Evolutionary conservation across 768 basidiomycete species (phyloP).

Genomic region (Suillus decipiens): DNA sequence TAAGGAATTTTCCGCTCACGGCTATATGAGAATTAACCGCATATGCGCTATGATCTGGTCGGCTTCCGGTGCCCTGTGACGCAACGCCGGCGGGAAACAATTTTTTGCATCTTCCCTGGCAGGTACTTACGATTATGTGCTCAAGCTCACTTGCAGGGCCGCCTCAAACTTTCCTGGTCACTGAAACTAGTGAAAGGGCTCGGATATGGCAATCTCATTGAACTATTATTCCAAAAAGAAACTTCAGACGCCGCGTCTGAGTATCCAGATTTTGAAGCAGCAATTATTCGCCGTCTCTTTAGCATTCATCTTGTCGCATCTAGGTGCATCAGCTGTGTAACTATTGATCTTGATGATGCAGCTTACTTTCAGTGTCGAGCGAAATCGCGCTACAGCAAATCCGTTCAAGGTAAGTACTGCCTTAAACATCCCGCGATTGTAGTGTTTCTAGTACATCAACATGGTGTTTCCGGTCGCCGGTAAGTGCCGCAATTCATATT

Average conservation of each 20-base stretch:
- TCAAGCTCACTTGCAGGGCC: not conserved
- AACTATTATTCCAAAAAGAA: not conserved
- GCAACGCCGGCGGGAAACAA: constrained; percentile 8
- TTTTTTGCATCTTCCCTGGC: not conserved
- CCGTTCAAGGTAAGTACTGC: not conserved
- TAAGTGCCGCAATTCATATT: not conserved
- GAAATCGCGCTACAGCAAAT: not conserved
- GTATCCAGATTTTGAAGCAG: not conserved
- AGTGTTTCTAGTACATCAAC: not conserved
- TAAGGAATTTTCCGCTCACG: constrained; percentile 6
- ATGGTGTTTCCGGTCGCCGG: constrained; percentile 1
- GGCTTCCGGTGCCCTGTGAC: constrained; percentile 11
- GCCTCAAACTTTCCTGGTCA: not conserved
- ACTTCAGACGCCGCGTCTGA: not conserved
- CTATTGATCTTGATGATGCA: not conserved
- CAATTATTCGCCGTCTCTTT: not conserved
- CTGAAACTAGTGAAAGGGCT: not conserved
- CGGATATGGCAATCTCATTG: not conserved
- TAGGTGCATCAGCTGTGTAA: not conserved
- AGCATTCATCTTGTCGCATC: not conserved
- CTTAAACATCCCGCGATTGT: not conserved
- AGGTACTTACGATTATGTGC: not conserved
- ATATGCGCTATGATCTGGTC: not conserved
- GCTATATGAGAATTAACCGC: constrained; percentile 3
- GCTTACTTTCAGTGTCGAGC: not conserved